These are phyloP conservation scores for Yueomyces sp. DNA, from an alignment of 805 yeast species.

Conservation along the genomic window DNA sequence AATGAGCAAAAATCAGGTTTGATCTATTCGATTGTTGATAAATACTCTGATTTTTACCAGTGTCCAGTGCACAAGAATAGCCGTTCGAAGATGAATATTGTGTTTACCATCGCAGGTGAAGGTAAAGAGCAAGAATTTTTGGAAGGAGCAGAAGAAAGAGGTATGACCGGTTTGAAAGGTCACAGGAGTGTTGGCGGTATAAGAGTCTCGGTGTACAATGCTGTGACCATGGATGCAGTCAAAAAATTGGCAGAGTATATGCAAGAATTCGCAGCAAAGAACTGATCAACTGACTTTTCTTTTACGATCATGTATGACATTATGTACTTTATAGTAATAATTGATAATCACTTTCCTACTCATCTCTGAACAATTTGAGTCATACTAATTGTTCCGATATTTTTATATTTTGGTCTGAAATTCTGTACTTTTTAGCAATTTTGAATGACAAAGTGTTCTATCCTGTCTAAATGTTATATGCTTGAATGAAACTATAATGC, in stretches of 20 bases:
- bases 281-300: conserved; percentile 6
- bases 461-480: too few species aligned
- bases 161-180: conserved; percentile 76
- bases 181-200: conserved; percentile 97
- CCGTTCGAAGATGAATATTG: conserved; percentile 88
- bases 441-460: too few species aligned
- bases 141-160: conserved; percentile 43
- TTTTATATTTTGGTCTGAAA: too few species aligned
- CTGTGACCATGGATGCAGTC: conserved; percentile 54
- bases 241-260: conserved; percentile 43
- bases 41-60: conserved; percentile 48
- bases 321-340: too few species aligned
- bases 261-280: conserved; percentile 41
- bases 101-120: conserved; percentile 59
- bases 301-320: neutral
- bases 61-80: conserved; percentile 49
- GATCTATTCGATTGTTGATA: conserved; percentile 54
- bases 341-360: too few species aligned
- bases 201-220: conserved; percentile 86
- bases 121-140: conserved; percentile 60
- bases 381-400: too few species aligned
- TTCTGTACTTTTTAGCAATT: too few species aligned
- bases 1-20: conserved; percentile 49
- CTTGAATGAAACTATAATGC: too few species aligned
- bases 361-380: too few species aligned